phyloP scores from a whole-genome alignment of 1,139 yeast genomes.

The Yamadazyma membranifaciens region DNA sequence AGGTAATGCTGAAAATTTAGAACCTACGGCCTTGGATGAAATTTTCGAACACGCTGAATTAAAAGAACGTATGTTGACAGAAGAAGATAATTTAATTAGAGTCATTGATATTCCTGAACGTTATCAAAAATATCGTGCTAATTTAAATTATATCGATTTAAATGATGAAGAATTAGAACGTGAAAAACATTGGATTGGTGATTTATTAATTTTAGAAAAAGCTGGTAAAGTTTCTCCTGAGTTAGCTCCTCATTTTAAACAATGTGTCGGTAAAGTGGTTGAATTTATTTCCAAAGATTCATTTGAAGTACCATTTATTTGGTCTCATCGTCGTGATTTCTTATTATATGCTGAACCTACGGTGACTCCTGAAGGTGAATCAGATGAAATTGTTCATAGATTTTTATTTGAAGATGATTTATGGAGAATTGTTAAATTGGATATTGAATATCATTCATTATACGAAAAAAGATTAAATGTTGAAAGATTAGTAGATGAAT shows the following conservation, averaged over 20 bases:
- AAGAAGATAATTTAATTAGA: slow-evolving; percentile 85
- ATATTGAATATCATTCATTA: slow-evolving; percentile 84
- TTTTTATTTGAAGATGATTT: slow-evolving; percentile 78
- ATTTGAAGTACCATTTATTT: slow-evolving; percentile 93
- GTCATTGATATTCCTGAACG: slow-evolving; percentile 91
- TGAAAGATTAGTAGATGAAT: slow-evolving; percentile 52
- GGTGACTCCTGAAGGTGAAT: slow-evolving; percentile 28
- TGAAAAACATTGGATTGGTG: slow-evolving; percentile 80
- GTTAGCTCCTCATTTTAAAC: slow-evolving; percentile 59
- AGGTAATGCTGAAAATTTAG: slow-evolving; percentile 51
- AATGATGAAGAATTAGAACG: slow-evolving; percentile 63
- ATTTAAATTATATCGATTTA: slow-evolving; percentile 63
- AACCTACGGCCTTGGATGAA: slow-evolving; percentile 70
- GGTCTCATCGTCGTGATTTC: slow-evolving; percentile 94
- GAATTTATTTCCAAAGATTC: slow-evolving; percentile 76
- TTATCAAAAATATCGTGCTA: slow-evolving; percentile 71
- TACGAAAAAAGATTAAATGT: slow-evolving; percentile 72
- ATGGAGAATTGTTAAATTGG: slow-evolving; percentile 87
- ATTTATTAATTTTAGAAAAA: slow-evolving; percentile 55
- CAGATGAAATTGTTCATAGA: slow-evolving; percentile 51
- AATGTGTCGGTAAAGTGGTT: slow-evolving; percentile 73
- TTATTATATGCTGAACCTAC: slow-evolving; percentile 59
- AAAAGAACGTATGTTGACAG: slow-evolving; percentile 86
- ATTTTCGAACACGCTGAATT: slow-evolving; percentile 94
- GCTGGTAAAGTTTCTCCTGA: slow-evolving; percentile 30